Conservation (phyloP, 2,329 filamentous ascomycete genomes). For the Colletotrichum orbiculare region DNA sequence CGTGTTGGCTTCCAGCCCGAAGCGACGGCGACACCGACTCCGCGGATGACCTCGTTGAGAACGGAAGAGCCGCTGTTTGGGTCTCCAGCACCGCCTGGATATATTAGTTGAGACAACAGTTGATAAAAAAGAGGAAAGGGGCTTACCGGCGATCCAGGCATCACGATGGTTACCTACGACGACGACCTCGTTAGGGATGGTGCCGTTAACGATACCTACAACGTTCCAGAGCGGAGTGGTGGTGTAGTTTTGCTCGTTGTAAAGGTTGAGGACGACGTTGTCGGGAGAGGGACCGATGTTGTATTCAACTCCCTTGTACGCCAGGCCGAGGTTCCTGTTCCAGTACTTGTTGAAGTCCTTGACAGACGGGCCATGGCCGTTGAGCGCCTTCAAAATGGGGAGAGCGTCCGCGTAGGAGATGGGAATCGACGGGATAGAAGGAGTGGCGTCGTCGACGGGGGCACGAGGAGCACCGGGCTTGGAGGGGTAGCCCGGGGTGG, state of each 20-base stretch:
- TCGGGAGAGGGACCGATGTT: constrained; percentile 86
- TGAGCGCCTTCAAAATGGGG: constrained; percentile 88
- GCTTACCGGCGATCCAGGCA: constrained; percentile 77
- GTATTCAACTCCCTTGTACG: constrained; percentile 85
- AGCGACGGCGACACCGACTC: constrained; percentile 77
- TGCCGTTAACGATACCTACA: constrained; percentile 91
- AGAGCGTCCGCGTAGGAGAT: constrained; percentile 90
- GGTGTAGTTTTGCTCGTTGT: constrained; percentile 84
- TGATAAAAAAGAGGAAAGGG: background rate
- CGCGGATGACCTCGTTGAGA: constrained; percentile 81
- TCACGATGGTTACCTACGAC: constrained; percentile 94
- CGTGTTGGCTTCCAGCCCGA: constrained; percentile 73
- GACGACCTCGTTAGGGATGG: constrained; percentile 84
- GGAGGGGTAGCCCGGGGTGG: constrained; percentile 92
- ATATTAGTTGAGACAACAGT: constrained; percentile 1
- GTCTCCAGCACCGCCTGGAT: constrained; percentile 79
- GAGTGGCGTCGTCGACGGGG: constrained; percentile 76
- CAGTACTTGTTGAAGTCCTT: constrained; percentile 79
- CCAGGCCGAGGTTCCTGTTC: constrained; percentile 76
- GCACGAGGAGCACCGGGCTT: constrained; percentile 86
- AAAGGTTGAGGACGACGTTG: constrained; percentile 75
- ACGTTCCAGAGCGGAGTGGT: constrained; percentile 90
- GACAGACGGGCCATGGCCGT: constrained; percentile 85
- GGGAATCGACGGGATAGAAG: constrained; percentile 89
- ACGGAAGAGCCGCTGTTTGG: constrained; percentile 86